Evolutionary conservation across 192 early-diverging fungal species (phyloP), one percentile per base, ranked within the genome.

Genomic region (Podila epigama): DNA sequence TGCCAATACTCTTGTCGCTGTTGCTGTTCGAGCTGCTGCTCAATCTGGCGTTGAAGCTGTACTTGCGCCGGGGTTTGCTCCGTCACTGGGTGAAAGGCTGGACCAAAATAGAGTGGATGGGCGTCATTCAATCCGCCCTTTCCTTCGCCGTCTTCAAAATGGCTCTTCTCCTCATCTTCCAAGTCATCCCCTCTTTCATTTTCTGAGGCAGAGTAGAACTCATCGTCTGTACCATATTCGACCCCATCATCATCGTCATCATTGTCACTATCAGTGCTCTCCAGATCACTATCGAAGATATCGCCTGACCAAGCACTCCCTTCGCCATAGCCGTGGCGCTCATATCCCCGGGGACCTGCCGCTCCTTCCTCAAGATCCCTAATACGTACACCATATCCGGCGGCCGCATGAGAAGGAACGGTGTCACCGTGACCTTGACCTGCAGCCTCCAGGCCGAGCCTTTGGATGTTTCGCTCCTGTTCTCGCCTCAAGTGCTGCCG

Each of bases 1-100:
- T 68, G 73, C 60, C 65, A 59, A 25, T 64, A 68, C 29, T 75
- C 71, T 60, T 75, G 71, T 4, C 71, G 40, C 36, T 77, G 73
- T 27, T 77, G 73, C 25, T 68, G 73, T 32, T 77, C 73, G 12
- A 77, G 50, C 34, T 77, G 73, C 25, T 77, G 73, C n/a, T 77
- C 73, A 64, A 77, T 77, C 53, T 77, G 73, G 1, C 73, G 22
- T 33, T 77, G 73, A 18, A 77, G 60, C 25, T 77, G 73, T 7
- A 77, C 20, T 42, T 77, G 73, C 8, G 73, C 73, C 1, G 73
- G 73, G 32, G 65, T 77, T 31, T 77, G 73, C 18, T 77, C 73
- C 7, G 61, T 68, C 20, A 77, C 66, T 42, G 73, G 73, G 33
- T 77, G 73, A 40, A 77, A 77, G 10, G 66, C 59, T 3, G 73